Evolutionary conservation across 352 stramenopile genomes (phyloP), one percentile per base, ranked within the genome.

Genomic region (Globisporangium recalcitrans): DNA sequence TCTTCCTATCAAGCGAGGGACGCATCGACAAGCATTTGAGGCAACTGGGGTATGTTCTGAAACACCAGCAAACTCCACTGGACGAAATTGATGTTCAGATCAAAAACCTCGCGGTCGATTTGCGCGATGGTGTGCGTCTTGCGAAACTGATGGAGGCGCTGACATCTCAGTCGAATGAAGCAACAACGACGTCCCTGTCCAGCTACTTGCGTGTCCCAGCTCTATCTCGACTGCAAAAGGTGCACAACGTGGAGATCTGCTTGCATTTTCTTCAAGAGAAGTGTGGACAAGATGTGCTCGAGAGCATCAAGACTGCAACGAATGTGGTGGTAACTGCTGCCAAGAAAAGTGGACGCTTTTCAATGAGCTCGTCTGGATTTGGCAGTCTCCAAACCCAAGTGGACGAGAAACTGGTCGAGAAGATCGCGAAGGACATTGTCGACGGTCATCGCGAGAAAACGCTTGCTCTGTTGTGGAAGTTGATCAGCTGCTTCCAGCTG

Each of bases 101-200:
- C 36, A 82, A 67, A 6, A 98, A 98, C 68, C 68, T 99, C 8
- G 88, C 95, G 3, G 79, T 88, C 0, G 97, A 99, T 80, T 68
- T 99, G 46, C 90, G 97, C n/a, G 97, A 99, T 78, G 97, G 97
- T 21, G 80, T 98, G 24, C 74, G 95, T 21, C 72, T 99, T 4
- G 87, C 89, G 0, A 95, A 96, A 59, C 76, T 98, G 27, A 82
- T 98, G 62, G 96, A 99, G 61, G 80, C 90, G 11, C 64, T 98
- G 8, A 92, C 88, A 4, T 64, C 62, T 44, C 19, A 62, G 55
- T 40, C 40, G 55, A 47, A 59, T 52, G 7, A 75, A 60, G 10
- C 44, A 48, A 52, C 49, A 26, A 54, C 70, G 13, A 40, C 71
- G 19, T 51, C 57, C 0, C 62, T 98, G 36, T 90, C 97, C 19